Percentiles rank a stretch among this genome's conserved stretches.
Evolutionary conservation across 2,329 filamentous ascomycete species (phyloP).

Genomic region (Aspergillus sp.): DNA sequence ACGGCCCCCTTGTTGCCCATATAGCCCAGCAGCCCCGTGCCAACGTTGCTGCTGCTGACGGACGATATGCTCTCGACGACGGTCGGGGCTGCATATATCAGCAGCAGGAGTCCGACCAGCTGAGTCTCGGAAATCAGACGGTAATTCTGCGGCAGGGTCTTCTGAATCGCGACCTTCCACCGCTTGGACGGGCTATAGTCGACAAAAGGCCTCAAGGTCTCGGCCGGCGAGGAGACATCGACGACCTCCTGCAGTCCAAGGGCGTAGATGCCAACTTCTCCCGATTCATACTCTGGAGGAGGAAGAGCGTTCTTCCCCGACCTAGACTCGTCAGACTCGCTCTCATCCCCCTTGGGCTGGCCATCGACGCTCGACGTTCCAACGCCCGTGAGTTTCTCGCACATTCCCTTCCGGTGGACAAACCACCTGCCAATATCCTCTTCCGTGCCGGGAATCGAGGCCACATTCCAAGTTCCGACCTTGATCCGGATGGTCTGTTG

Average conservation of each 20-base stretch:
- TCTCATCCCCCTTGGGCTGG: conserved; percentile 7
- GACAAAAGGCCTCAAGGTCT: conserved; percentile 67
- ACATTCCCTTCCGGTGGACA: conserved; percentile 62
- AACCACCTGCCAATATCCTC: conserved; percentile 88
- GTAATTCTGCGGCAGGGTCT: conserved; percentile 68
- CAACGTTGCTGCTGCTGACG: conserved; percentile 72
- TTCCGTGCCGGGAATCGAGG: conserved; percentile 71
- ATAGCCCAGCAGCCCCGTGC: conserved; percentile 83
- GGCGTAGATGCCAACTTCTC: conserved; percentile 79
- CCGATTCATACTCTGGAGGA: conserved; percentile 25
- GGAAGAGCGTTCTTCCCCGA: conserved; percentile 30
- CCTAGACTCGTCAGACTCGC: conserved; percentile 7
- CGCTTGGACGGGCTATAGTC: conserved; percentile 62
- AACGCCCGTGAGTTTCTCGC: conserved; percentile 52
- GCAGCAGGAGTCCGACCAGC: conserved; percentile 70
- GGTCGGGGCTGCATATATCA: conserved; percentile 75
- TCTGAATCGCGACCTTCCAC: conserved; percentile 70
- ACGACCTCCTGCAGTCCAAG: conserved; percentile 88
- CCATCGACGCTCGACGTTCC: conserved; percentile 18
- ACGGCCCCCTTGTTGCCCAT: conserved; percentile 95
- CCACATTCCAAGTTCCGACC: conserved; percentile 92
- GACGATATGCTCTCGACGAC: conserved; percentile 67
- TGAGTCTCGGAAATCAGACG: conserved; percentile 70
- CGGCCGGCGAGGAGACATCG: conserved; percentile 68
- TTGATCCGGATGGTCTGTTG: conserved; percentile 71